Percentiles rank a stretch among this genome's conserved stretches.
phyloP scores from a whole-genome alignment of 495 filamentous ascomycete genomes.

The Penicillium bialowiezense region DNA sequence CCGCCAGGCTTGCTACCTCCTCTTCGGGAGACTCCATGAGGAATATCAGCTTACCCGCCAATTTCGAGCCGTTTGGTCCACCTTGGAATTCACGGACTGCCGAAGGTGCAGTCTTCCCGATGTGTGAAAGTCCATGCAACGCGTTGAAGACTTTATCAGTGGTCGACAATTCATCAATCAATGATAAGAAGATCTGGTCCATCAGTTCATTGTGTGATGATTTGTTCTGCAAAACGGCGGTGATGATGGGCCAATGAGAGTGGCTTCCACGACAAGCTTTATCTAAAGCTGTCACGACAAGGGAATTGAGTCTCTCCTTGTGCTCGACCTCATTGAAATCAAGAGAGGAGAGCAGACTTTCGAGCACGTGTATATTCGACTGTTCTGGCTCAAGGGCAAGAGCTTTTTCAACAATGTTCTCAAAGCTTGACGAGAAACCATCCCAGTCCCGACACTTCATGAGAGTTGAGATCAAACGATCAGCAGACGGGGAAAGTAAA shows the following conservation, averaged over 20 bases:
- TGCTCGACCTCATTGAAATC: conserved; percentile 39
- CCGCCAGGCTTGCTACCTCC: conserved; percentile 49
- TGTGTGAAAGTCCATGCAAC: conserved; percentile 39
- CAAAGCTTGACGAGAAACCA: conserved; percentile 39
- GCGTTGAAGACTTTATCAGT: conserved; percentile 30
- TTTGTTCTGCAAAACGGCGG: conserved; percentile 44
- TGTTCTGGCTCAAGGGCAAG: conserved; percentile 37
- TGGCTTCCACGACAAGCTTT: conserved; percentile 38
- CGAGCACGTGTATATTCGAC: conserved; percentile 37
- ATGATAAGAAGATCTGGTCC: conserved; percentile 40
- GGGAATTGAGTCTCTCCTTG: conserved; percentile 27
- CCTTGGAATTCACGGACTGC: conserved; percentile 38
- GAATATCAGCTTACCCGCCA: conserved; percentile 55
- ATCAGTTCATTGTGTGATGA: conserved; percentile 40
- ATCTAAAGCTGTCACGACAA: conserved; percentile 38
- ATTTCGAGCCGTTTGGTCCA: conserved; percentile 46
- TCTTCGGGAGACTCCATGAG: conserved; percentile 56
- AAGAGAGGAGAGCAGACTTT: conserved; percentile 39
- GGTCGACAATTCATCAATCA: conserved; percentile 36
- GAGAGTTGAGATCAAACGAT: conserved; percentile 40
- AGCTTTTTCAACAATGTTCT: conserved; percentile 36
- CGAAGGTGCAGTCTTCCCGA: conserved; percentile 35
- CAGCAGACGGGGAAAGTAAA: conserved; percentile 53
- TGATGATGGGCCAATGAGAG: conserved; percentile 43
- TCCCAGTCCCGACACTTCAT: conserved; percentile 40